These are phyloP conservation scores for Aspergillus homomorphus DNA, from an alignment of 495 filamentous ascomycete species.

Conservation along the genomic window DNA sequence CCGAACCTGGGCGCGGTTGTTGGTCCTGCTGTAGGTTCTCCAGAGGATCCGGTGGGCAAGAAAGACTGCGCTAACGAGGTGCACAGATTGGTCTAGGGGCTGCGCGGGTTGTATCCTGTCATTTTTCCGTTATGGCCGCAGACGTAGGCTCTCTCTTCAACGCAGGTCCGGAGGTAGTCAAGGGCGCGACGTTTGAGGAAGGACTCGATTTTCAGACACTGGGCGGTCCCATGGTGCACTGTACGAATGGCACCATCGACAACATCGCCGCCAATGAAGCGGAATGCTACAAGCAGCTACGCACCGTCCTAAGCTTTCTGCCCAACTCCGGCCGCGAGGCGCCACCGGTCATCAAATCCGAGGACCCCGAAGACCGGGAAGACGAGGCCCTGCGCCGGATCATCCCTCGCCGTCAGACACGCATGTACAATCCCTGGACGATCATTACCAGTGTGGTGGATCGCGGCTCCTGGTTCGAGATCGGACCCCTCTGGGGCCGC, in stretches of 20 bases:
- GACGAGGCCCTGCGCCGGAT: constrained; percentile 51
- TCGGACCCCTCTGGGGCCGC: constrained; percentile 58
- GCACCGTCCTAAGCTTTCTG: constrained; percentile 52
- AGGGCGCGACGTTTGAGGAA: constrained; percentile 59
- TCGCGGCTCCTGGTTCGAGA: constrained; percentile 56
- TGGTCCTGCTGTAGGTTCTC: constrained; percentile 50
- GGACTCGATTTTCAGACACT: constrained; percentile 53
- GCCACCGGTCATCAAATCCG: constrained; percentile 45
- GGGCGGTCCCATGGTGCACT: constrained; percentile 57
- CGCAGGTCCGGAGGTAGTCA: constrained; percentile 61
- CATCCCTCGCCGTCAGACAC: constrained; percentile 53
- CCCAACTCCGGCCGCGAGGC: constrained; percentile 54
- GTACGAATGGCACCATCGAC: constrained; percentile 64
- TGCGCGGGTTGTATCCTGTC: constrained; percentile 56
- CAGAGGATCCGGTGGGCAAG: background rate
- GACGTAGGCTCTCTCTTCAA: constrained; percentile 61
- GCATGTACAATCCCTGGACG: constrained; percentile 58
- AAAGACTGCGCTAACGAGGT: constrained; percentile 1
- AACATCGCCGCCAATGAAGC: constrained; percentile 59
- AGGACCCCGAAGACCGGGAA: constrained; percentile 46
- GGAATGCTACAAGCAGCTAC: constrained; percentile 58
- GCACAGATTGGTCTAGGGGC: constrained; percentile 58
- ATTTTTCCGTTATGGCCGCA: constrained; percentile 64
- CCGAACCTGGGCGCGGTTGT: constrained; percentile 61
- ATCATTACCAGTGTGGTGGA: constrained; percentile 58